Evolutionary conservation across 2,329 filamentous ascomycete genomes (phyloP).

Genomic region (Sporothrix protearum): DNA sequence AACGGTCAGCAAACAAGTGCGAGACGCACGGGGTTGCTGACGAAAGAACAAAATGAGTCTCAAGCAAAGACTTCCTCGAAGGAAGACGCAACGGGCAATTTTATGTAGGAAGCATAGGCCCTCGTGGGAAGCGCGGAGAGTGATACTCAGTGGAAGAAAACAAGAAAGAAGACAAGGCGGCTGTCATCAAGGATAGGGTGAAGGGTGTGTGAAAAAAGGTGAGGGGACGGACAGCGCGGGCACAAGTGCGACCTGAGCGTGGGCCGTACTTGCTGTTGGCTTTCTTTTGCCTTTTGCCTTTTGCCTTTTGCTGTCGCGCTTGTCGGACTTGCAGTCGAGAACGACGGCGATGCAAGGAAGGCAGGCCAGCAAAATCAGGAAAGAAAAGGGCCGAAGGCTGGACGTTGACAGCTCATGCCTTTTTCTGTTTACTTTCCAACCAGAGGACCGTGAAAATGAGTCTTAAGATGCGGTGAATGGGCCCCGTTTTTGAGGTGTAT

Average conservation of each 20-base stretch:
- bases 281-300: no score
- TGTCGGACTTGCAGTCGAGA: no score
- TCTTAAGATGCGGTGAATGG: not conserved
- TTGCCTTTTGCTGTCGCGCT: not conserved
- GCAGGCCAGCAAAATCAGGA: not conserved
- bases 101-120: not conserved
- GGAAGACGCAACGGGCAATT: not conserved
- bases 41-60: not conserved
- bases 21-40: not conserved
- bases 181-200: not conserved
- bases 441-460: not conserved
- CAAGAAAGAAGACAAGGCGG: not conserved
- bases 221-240: constrained; percentile 8
- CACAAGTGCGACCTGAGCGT: constrained; percentile 15
- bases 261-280: not conserved
- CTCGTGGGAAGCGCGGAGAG: not conserved
- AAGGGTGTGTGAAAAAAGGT: not conserved
- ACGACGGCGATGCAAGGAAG: not conserved
- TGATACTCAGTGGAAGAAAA: not conserved
- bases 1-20: not conserved
- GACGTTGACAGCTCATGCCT: not conserved
- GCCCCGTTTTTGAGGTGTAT: not conserved
- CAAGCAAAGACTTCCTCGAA: not conserved
- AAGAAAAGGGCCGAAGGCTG: constrained; percentile 7
- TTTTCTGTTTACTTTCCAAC: not conserved